Evolutionary conservation across 225 moss, liverwort and hornwort genomes (phyloP), one percentile per base, ranked within the genome.

Genomic region (Marchantia paleacea): DNA sequence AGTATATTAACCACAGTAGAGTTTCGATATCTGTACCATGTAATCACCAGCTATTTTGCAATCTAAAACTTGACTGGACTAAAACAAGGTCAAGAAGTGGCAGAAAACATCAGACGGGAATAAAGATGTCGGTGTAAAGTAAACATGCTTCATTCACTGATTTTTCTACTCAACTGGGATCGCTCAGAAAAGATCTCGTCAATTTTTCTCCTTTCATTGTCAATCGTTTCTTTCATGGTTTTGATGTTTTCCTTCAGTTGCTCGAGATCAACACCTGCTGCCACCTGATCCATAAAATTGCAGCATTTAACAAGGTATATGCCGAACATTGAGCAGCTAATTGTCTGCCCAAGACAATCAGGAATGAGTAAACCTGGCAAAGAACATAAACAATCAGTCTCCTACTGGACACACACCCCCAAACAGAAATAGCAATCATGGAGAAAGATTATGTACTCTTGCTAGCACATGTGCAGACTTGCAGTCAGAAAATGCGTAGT

Each of bases 261-360:
- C 64, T 86, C 76, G 73, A 88, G 52, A n/a, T 86, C 87, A 72
- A 84, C 49, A 80, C 91, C 91, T 80, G 80, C 57, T 75, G 82
- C 83, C 75, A 96, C 87, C 93, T 95, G 85, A 78, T 64, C 12
- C 54, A 31, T 76, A 20, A 76, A 13, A 19, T 30, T 28, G 58
- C 28, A 55, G 7, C 12, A 18, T 51, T 72, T n/a, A 51, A 51
- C 18, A 39, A 39, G 5, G 39, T 39, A 39, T 39, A 39, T 39
- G 3, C 39, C 39, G 39, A 39, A 39, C 39, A 39, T 39, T 39
- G 39, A 39, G 39, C 39, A 39, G 39, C 39, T n/a, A n/a, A n/a
- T n/a, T n/a, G n/a, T n/a, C n/a, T 39, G 39, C 5, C 39, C 2
- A 39, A 5, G 39, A 39, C 39, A 2, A 39, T 39, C 5, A 39